phyloP scores from a whole-genome alignment of 1,284 basidiomycete genomes.

The Macrocystidia cucumis region DNA sequence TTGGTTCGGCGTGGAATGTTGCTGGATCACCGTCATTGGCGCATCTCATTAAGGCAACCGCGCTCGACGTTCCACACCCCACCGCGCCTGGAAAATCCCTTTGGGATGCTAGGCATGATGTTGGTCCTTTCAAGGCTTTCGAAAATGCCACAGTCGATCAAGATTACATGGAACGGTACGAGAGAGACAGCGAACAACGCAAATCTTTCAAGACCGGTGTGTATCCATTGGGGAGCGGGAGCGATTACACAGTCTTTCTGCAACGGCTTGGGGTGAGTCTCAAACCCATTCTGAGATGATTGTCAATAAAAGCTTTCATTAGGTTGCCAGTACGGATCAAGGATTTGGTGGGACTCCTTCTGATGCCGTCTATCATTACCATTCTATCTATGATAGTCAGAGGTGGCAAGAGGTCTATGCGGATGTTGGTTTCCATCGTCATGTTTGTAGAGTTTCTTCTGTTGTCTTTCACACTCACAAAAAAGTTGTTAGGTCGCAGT shows the following conservation, averaged over 20 bases:
- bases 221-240: constrained; percentile 43
- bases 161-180: constrained; percentile 16
- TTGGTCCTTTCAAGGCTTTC: constrained; percentile 36
- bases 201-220: constrained; percentile 23
- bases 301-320: constrained; percentile 5
- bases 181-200: constrained; percentile 11
- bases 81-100: constrained; percentile 42
- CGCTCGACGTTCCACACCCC: constrained; percentile 65
- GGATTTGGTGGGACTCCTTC: constrained; percentile 34
- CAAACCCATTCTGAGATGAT: neutral
- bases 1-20: constrained; percentile 57
- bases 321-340: constrained; percentile 42
- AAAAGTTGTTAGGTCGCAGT: constrained; percentile 40
- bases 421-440: constrained; percentile 71
- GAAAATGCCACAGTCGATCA: constrained; percentile 18
- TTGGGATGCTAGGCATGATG: constrained; percentile 59
- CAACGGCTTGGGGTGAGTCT: constrained; percentile 42
- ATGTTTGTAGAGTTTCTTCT: constrained; percentile 31
- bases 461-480: neutral
- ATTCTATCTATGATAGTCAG: constrained; percentile 78
- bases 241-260: constrained; percentile 77
- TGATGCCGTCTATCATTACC: constrained; percentile 75
- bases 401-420: constrained; percentile 71
- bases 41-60: constrained; percentile 61
- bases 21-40: constrained; percentile 72